Conservation (phyloP, 495 filamentous ascomycete genomes). For the Hyaloscypha bicolor region DNA sequence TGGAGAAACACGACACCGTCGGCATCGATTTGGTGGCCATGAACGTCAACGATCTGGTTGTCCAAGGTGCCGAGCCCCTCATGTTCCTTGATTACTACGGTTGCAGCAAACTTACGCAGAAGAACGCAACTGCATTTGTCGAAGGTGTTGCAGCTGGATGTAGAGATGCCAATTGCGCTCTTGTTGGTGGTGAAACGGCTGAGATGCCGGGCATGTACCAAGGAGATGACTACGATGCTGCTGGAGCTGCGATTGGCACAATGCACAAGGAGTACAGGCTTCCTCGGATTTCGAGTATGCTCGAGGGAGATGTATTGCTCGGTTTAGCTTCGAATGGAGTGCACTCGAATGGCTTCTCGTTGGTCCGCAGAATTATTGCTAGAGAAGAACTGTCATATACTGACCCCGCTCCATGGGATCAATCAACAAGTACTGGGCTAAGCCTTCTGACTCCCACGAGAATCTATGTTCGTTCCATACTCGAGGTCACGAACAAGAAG, state of each 20-base stretch:
- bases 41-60: conserved; percentile 97
- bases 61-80: conserved; percentile 90
- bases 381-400: conserved; percentile 67
- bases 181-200: conserved; percentile 94
- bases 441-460: conserved; percentile 77
- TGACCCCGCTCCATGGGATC: conserved; percentile 73
- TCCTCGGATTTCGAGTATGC: conserved; percentile 76
- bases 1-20: conserved; percentile 87
- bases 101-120: conserved; percentile 78
- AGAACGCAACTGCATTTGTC: conserved; percentile 78
- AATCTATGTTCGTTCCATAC: conserved; percentile 77
- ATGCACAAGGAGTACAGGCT: conserved; percentile 70
- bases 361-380: conserved; percentile 85
- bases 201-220: conserved; percentile 96
- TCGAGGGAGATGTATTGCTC: conserved; percentile 77
- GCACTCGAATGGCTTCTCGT: conserved; percentile 95
- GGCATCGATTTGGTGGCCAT: conserved; percentile 97
- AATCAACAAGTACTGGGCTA: conserved; percentile 59
- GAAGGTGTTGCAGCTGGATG: conserved; percentile 87
- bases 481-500: conserved; percentile 60
- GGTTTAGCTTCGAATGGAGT: conserved; percentile 81
- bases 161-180: conserved; percentile 76
- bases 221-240: conserved; percentile 84
- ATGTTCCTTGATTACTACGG: conserved; percentile 98
- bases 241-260: conserved; percentile 83